Evolutionary conservation across 257 asterid genomes (phyloP), one percentile per base, ranked within the genome.

Genomic region (Mentha longifolia): DNA sequence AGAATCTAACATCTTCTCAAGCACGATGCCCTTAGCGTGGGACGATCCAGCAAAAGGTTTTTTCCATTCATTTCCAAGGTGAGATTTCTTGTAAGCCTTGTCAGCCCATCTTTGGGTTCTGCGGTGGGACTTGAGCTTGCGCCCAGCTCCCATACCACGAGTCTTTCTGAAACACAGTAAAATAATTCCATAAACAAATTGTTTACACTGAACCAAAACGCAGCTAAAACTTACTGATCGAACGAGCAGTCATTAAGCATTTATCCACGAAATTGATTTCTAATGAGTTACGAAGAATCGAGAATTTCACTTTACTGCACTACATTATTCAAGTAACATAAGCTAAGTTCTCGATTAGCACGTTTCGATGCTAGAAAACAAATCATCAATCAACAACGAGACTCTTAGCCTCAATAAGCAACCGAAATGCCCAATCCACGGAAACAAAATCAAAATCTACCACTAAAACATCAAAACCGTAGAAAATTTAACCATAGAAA

Each of bases 131-230:
- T 83, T 85, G 79, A 87, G 87, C 83, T 85, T 85, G 63, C 94
- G 93, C 22, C 87, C 90, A 79, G 93, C 90, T 85, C 91, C 90
- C 89, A 87, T 87, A 63, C 93, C 91, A 74, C 82, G 82, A 37
- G 94, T 87, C 80, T 87, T 85, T 75, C 91, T 87, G 72, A 45
- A 59, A 66, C 3, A 57, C 13, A 0, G 19, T 54, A 54, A 16
- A 51, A 9, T 8, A 52, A 20, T 6, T 2, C 2, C 57, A 51
- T 51, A 7, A 51, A 51, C 57, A 51, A 7, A 51, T 2, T 51
- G 57, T 9, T 0, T 22, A 49, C 10, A n/a, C 22, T n/a, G 46
- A 41, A 39, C 43, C 0, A 42, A 42, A 9, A 9, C 1, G 4
- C 9, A 42, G 47, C 47, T 42, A 42, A 42, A 42, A 35, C 3